phyloP scores from a whole-genome alignment of 768 basidiomycete genomes.

The Suillus alpinus region DNA sequence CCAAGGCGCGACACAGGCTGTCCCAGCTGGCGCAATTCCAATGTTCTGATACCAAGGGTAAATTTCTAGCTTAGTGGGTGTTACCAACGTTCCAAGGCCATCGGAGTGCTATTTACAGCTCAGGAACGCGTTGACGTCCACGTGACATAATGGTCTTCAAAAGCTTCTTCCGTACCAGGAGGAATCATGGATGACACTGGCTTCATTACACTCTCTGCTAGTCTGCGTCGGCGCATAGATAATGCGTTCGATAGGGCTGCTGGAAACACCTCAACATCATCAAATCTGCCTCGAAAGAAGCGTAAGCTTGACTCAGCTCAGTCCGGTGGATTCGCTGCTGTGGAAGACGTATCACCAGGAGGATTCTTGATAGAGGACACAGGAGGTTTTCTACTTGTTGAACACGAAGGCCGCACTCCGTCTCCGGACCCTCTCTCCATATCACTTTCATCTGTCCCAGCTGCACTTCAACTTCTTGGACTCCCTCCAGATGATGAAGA shows the following conservation, averaged over 20 bases:
- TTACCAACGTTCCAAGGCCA: no score
- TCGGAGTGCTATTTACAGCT: no score
- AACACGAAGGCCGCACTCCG: slow-evolving; percentile 13
- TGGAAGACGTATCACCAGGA: slow-evolving; percentile 19
- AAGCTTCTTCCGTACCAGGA: background rate
- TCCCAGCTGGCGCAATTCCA: background rate
- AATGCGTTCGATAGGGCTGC: slow-evolving; percentile 42
- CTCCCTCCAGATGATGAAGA: slow-evolving; percentile 73
- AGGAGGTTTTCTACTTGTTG: slow-evolving; percentile 32
- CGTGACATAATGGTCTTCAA: background rate
- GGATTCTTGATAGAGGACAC: slow-evolving; percentile 35
- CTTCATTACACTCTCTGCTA: slow-evolving; percentile 40
- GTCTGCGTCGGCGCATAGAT: slow-evolving; percentile 49
- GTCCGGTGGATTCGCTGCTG: slow-evolving; percentile 13
- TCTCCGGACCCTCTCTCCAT: slow-evolving; percentile 31
- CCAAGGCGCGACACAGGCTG: background rate
- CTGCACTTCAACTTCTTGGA: slow-evolving; percentile 60
- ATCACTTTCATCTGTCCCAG: slow-evolving; percentile 53
- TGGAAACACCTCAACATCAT: slow-evolving; percentile 4
- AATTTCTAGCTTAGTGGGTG: background rate
- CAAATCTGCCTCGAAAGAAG: background rate
- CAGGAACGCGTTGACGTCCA: background rate
- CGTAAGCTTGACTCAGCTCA: background rate
- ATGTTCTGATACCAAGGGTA: background rate
- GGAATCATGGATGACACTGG: slow-evolving; percentile 18